Conservation (phyloP, 2,329 filamentous ascomycete genomes). For the Onygenales sp. region DNA sequence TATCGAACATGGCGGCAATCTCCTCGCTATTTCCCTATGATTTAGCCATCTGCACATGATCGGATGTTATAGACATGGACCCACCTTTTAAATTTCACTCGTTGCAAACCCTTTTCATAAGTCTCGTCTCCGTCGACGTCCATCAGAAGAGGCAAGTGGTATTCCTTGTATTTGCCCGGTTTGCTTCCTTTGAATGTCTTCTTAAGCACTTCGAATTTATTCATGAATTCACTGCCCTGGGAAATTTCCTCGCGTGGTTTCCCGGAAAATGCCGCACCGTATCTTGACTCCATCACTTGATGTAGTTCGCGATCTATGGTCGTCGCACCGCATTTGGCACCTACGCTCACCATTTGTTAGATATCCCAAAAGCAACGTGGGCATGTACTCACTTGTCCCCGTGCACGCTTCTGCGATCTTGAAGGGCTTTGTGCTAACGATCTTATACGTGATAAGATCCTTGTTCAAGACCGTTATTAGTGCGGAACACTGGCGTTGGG, state of each 20-base stretch:
- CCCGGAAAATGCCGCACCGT: slow-evolving; percentile 14
- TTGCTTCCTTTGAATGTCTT: slow-evolving; percentile 11
- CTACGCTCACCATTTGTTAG: slow-evolving; percentile 3
- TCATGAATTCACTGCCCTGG: slow-evolving; percentile 19
- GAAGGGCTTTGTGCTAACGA: background rate
- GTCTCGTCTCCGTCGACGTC: background rate
- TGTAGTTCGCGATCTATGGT: slow-evolving; percentile 20
- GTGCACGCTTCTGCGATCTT: slow-evolving; percentile 4
- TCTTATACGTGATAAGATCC: slow-evolving; percentile 10
- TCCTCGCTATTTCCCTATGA: slow-evolving; percentile 1
- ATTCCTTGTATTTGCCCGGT: background rate
- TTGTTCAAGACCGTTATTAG: background rate
- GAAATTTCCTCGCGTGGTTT: slow-evolving; percentile 12
- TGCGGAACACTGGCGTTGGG: background rate
- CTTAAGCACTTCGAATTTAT: slow-evolving; percentile 18
- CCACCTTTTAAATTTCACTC: slow-evolving; percentile 5
- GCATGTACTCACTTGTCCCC: slow-evolving; percentile 4
- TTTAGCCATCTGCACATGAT: background rate
- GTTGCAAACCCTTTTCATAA: background rate
- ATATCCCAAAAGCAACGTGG: background rate
- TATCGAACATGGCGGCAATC: slow-evolving; percentile 6
- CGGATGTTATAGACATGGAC: background rate
- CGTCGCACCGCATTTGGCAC: slow-evolving; percentile 20
- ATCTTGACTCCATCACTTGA: slow-evolving; percentile 14
- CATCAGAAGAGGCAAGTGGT: slow-evolving; percentile 3